Base-by-base conservation (phyloP, 805 yeast genomes). In the Myxozyma nipponensis region DNA sequence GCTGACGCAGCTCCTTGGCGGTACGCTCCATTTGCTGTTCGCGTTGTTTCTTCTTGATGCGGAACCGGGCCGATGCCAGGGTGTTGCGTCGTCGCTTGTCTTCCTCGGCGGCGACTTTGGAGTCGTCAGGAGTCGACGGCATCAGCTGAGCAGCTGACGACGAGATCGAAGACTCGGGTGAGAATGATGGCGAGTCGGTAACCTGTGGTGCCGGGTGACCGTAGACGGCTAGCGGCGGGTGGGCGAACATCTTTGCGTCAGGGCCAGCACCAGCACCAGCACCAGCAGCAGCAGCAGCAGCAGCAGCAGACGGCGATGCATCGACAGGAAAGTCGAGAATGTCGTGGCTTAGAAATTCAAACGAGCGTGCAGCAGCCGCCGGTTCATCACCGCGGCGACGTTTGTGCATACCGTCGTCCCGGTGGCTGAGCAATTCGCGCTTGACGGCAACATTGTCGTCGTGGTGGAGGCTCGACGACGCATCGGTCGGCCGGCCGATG, bases 61-160 rank as follows among this genome's bases (percentile, higher is more conserved):
- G 77, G 74, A 91, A 91, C 53, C 98, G 75, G 3, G 97, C 97
- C 19, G 91, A 82, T 1, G 98, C 98, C 1, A 93, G 96, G 0
- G 96, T 89, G 69, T 89, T 90, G 61, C 95, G 77, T 57, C 84
- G 79, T 55, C 95, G 77, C 69, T 87, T 91, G 63, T 85, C 93
- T 40, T 75, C 76, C 51, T 78, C 82, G 21, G 76, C 72, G 23
- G 66, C 57, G 15, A 44, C 18, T 17, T 59, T 66, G 50, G 50
- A 55, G 17, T 52, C 36, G 6, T 52, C 59, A 13, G 56, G 62
- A 3, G 49, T 39, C 5, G 37, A 3, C 21, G 40, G 28, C 21
- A n/a, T 19, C 19, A 17, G 17, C 37, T 35, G 36, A 2, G 36
- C 44, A 22, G 18, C 23, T 7, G 30, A 9, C 7, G 13, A 7